These are phyloP conservation scores for Pleurotus sapidus DNA, from an alignment of 768 basidiomycete species.

Conservation along the genomic window DNA sequence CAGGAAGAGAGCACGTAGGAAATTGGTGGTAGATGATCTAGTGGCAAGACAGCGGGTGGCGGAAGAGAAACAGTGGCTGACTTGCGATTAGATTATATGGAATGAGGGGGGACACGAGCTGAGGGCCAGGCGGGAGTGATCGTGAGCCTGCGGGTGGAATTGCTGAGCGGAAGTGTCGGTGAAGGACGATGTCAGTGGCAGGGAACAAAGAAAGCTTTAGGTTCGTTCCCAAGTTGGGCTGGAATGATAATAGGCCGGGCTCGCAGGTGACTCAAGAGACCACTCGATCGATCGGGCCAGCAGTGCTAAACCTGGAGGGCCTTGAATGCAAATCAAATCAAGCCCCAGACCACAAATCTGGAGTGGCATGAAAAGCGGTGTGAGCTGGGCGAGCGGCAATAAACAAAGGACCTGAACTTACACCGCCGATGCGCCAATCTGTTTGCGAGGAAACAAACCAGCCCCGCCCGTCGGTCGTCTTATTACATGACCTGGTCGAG, in stretches of 20 bases:
- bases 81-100: slow-evolving; percentile 5
- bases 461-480: background rate
- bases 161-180: background rate
- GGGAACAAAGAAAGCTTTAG: slow-evolving; percentile 1
- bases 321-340: slow-evolving; percentile 1
- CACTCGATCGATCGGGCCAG: slow-evolving; percentile 1
- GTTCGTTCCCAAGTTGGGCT: background rate
- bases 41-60: background rate
- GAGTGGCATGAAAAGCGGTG: background rate
- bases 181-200: background rate
- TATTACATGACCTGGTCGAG: too few relatives aligned
- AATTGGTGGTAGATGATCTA: background rate
- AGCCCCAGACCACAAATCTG: background rate
- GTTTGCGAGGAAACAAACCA: background rate
- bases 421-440: background rate
- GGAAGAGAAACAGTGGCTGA: background rate
- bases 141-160: background rate
- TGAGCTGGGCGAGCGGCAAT: background rate
- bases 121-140: slow-evolving; percentile 3
- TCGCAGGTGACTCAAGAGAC: background rate
- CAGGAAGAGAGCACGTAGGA: background rate
- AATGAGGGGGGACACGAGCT: background rate
- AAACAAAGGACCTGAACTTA: background rate
- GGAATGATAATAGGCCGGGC: background rate
- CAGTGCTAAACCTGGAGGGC: background rate